These are phyloP conservation scores for Apiospora aurea DNA, from an alignment of 2,329 filamentous ascomycete species.

Conservation along the genomic window DNA sequence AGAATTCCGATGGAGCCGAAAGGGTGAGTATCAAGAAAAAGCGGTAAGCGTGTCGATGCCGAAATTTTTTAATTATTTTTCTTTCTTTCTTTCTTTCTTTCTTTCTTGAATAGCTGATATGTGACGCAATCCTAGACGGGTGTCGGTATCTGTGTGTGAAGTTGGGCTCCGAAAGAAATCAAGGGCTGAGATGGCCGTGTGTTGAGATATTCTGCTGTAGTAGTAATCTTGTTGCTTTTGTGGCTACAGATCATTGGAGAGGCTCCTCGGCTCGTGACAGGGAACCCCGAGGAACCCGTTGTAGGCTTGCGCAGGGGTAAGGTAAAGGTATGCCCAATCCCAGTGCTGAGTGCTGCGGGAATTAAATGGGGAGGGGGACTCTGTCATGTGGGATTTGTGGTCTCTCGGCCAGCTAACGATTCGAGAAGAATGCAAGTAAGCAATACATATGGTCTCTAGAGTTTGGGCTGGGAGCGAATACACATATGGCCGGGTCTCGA, in stretches of 20 bases:
- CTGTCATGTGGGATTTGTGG: neutral
- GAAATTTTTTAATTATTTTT: no score
- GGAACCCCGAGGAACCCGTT: neutral
- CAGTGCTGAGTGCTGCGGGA: neutral
- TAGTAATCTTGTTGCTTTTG: neutral
- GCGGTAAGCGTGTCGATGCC: neutral
- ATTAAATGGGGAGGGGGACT: neutral
- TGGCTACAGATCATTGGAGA: constrained; percentile 9
- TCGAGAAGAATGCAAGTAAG: neutral
- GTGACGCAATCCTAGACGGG: constrained; percentile 7
- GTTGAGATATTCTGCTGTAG: neutral
- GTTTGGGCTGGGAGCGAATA: neutral
- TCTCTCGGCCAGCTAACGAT: neutral
- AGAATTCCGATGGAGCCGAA: neutral
- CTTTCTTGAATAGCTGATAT: neutral
- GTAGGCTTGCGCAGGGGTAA: constrained; percentile 8
- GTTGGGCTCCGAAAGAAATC: constrained; percentile 9
- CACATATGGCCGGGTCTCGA: neutral
- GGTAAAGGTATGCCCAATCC: neutral
- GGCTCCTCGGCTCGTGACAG: neutral
- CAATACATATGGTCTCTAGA: neutral
- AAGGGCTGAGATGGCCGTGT: neutral
- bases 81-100: neutral
- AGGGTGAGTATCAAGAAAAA: neutral
- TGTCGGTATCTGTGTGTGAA: neutral